Conservation (phyloP, 2,329 filamentous ascomycete genomes). For the Colletotrichum tofieldiae region DNA sequence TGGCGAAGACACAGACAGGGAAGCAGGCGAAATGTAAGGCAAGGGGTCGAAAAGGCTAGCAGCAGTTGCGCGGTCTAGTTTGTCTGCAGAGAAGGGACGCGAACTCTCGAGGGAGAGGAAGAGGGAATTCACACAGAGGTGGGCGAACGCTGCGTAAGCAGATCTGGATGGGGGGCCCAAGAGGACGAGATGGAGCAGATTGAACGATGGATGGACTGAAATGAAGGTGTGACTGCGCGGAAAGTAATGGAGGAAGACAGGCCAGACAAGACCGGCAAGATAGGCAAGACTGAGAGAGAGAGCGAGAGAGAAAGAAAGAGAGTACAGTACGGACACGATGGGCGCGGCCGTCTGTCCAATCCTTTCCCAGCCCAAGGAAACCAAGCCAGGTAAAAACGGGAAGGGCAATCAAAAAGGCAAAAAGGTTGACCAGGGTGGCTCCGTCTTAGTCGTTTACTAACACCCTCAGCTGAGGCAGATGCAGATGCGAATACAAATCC, state of each 20-base stretch:
- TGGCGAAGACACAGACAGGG: constrained; percentile 21
- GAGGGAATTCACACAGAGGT: constrained; percentile 21
- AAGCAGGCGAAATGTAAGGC: constrained; percentile 29
- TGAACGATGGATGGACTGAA: not conserved
- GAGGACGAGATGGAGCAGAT: constrained; percentile 15
- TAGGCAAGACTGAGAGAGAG: not conserved
- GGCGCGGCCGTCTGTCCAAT: constrained; percentile 16
- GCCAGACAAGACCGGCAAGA: not conserved
- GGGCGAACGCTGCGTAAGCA: constrained; percentile 11
- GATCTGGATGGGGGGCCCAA: constrained; percentile 12
- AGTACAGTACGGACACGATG: constrained; percentile 12
- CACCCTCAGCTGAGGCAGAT: constrained; percentile 26
- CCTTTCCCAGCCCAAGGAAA: constrained; percentile 21
- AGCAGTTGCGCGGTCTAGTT: constrained; percentile 15
- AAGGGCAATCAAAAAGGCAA: constrained; percentile 33
- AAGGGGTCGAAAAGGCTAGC: constrained; percentile 30
- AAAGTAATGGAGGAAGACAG: not conserved
- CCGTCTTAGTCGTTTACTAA: constrained; percentile 36
- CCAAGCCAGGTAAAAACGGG: constrained; percentile 37
- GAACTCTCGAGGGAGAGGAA: constrained; percentile 32
- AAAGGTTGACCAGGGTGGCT: constrained; percentile 35
- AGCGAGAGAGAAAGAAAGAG: not conserved
- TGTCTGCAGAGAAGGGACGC: constrained; percentile 19
- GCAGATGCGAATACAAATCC: constrained; percentile 14
- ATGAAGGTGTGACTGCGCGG: not conserved